A percentile compares a stretch with the other conserved stretches of the same genome.
These are phyloP conservation scores for Pulveroboletus sp. DNA, from an alignment of 768 basidiomycete genomes.

Conservation along the genomic window DNA sequence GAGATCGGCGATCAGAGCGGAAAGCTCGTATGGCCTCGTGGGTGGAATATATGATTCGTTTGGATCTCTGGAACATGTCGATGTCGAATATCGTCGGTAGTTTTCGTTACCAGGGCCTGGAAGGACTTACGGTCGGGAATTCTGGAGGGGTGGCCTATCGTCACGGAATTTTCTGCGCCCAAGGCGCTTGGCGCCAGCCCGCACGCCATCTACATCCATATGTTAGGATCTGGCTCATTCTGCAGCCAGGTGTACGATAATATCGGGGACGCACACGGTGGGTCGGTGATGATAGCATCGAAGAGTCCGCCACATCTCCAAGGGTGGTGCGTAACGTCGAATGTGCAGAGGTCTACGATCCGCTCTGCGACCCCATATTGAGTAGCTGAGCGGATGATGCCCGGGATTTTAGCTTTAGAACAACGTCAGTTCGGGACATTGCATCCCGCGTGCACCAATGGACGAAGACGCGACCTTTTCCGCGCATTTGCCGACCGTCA, in stretches of 20 bases:
- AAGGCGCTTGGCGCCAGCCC: slow-evolving; percentile 80
- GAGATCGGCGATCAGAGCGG: slow-evolving; percentile 75
- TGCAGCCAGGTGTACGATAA: not conserved
- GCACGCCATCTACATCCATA: slow-evolving; percentile 70
- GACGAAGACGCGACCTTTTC: slow-evolving; percentile 57
- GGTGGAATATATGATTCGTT: slow-evolving; percentile 81
- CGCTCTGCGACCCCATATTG: slow-evolving; percentile 76
- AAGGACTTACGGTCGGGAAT: slow-evolving; percentile 41
- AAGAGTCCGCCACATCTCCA: slow-evolving; percentile 87
- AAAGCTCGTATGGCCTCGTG: slow-evolving; percentile 88
- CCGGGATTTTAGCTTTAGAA: slow-evolving; percentile 44
- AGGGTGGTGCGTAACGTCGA: slow-evolving; percentile 88
- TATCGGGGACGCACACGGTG: slow-evolving; percentile 64
- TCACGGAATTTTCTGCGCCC: slow-evolving; percentile 55
- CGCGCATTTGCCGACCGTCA: slow-evolving; percentile 95
- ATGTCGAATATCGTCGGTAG: not conserved
- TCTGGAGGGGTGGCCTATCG: slow-evolving; percentile 25
- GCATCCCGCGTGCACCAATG: not conserved
- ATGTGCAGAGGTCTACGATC: slow-evolving; percentile 83
- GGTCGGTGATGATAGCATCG: slow-evolving; percentile 93
- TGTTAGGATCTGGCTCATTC: not conserved
- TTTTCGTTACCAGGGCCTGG: not conserved
- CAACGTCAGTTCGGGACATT: not conserved
- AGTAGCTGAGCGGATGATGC: slow-evolving; percentile 71
- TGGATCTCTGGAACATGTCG: slow-evolving; percentile 25